These are phyloP conservation scores for Pleurotus ostreatus DNA, from an alignment of 768 basidiomycete species.

Conservation along the genomic window DNA sequence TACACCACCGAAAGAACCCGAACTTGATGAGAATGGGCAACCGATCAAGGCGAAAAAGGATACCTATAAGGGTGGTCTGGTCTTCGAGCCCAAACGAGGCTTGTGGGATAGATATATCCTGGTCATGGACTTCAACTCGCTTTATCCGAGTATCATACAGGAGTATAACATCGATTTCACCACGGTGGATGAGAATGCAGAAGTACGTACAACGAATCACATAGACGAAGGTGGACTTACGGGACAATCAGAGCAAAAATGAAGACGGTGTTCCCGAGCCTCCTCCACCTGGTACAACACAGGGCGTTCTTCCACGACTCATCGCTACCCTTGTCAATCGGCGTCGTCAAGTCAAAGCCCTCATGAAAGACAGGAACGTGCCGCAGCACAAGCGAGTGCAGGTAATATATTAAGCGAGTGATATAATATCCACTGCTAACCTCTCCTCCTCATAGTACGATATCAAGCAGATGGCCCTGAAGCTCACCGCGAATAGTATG, in stretches of 20 bases:
- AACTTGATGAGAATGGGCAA: conserved; percentile 57
- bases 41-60: conserved; percentile 71
- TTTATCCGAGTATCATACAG: conserved; percentile 99
- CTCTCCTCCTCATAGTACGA: conserved; percentile 60
- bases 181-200: conserved; percentile 77
- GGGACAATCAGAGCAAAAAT: conserved; percentile 28
- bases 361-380: conserved; percentile 87
- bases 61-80: conserved; percentile 98
- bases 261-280: conserved; percentile 91
- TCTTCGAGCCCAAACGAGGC: conserved; percentile 93
- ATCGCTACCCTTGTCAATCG: conserved; percentile 95
- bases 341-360: conserved; percentile 82
- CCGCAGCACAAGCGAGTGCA: conserved; percentile 77
- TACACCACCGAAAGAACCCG: conserved; percentile 43
- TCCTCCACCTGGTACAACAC: conserved; percentile 61
- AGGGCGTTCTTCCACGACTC: conserved; percentile 93
- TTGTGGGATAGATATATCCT: conserved; percentile 96
- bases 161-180: conserved; percentile 99
- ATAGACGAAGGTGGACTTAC: conserved; percentile 8
- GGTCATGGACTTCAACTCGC: conserved; percentile 99
- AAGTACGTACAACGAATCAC: conserved; percentile 23
- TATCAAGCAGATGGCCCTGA: conserved; percentile 95
- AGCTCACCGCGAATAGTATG: conserved; percentile 99
- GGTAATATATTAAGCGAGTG: conserved; percentile 39
- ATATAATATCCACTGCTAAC: neutral